Evolutionary conservation across 768 basidiomycete genomes (phyloP).

Genomic region (Suillus ampliporus): DNA sequence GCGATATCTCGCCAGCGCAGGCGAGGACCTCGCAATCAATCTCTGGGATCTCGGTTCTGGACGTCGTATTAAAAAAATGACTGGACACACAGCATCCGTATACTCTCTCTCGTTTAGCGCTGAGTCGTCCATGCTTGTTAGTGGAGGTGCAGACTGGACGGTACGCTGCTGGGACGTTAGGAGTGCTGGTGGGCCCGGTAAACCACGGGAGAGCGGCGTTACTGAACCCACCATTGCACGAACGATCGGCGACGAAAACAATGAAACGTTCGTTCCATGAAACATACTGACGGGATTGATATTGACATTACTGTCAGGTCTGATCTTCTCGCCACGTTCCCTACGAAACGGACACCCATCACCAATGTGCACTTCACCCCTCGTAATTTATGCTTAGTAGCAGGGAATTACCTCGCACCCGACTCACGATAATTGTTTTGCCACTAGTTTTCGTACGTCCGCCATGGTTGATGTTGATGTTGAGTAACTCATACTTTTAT

Average conservation of each 20-base stretch:
- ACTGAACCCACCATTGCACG: slow-evolving; percentile 39
- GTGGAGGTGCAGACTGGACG: slow-evolving; percentile 93
- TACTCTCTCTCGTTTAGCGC: slow-evolving; percentile 91
- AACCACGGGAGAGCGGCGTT: slow-evolving; percentile 61
- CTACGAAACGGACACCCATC: slow-evolving; percentile 95
- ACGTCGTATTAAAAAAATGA: slow-evolving; percentile 94
- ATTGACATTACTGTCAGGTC: slow-evolving; percentile 50
- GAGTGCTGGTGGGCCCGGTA: slow-evolving; percentile 68
- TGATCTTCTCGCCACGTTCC: slow-evolving; percentile 89
- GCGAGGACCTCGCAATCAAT: slow-evolving; percentile 91
- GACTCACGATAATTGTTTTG: slow-evolving; percentile 50
- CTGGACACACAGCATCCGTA: slow-evolving; percentile 87
- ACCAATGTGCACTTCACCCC: slow-evolving; percentile 93
- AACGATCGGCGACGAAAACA: slow-evolving; percentile 55
- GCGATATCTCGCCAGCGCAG: slow-evolving; percentile 89
- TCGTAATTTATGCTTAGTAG: slow-evolving; percentile 90
- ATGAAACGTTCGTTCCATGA: slow-evolving; percentile 68
- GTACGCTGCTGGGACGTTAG: slow-evolving; percentile 99
- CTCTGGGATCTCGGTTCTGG: slow-evolving; percentile 98
- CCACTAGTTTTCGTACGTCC: neutral
- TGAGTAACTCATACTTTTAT: neutral
- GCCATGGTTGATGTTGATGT: neutral
- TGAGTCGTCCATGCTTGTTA: slow-evolving; percentile 89
- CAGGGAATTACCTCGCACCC: slow-evolving; percentile 72
- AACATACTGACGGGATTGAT: slow-evolving; percentile 4